phyloP scores from a whole-genome alignment of 352 stramenopile genomes.

The Thalassiosira livingstoniorum region DNA sequence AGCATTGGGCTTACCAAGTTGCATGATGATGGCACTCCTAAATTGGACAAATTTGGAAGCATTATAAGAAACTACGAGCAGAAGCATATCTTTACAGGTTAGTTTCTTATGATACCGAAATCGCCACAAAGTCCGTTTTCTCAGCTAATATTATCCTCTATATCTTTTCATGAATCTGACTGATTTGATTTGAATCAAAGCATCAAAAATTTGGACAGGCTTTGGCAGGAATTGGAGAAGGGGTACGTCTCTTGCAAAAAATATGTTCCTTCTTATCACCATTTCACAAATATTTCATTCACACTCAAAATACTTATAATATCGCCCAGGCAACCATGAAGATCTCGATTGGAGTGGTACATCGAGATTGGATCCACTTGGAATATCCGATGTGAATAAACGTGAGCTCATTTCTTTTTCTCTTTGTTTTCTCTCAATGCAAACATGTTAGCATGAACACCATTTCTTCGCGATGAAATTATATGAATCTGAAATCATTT shows the following conservation, averaged over 20 bases:
- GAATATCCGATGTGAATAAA: too few relatives aligned
- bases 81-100: slow-evolving; percentile 70
- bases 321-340: slow-evolving; percentile 51
- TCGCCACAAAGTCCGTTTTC: background rate
- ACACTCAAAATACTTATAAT: background rate
- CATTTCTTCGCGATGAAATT: too few relatives aligned
- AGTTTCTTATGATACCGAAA: too few relatives aligned
- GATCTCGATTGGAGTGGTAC: slow-evolving; percentile 42
- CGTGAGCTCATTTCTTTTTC: too few relatives aligned
- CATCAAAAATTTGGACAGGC: slow-evolving; percentile 71
- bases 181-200: background rate
- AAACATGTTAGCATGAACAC: too few relatives aligned
- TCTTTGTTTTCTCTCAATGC: too few relatives aligned
- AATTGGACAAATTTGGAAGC: slow-evolving; percentile 62
- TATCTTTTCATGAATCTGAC: slow-evolving; percentile 1
- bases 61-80: slow-evolving; percentile 64
- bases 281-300: too few relatives aligned
- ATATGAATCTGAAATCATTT: slow-evolving; percentile 54
- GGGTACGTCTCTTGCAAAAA: background rate
- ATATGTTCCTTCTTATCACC: too few relatives aligned
- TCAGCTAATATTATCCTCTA: background rate
- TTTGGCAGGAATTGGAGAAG: slow-evolving; percentile 39
- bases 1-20: slow-evolving; percentile 71
- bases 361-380: slow-evolving; percentile 62
- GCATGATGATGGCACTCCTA: slow-evolving; percentile 51